Evolutionary conservation across 2,329 filamentous ascomycete genomes (phyloP).

Genomic region (Grosmannia penicillata): DNA sequence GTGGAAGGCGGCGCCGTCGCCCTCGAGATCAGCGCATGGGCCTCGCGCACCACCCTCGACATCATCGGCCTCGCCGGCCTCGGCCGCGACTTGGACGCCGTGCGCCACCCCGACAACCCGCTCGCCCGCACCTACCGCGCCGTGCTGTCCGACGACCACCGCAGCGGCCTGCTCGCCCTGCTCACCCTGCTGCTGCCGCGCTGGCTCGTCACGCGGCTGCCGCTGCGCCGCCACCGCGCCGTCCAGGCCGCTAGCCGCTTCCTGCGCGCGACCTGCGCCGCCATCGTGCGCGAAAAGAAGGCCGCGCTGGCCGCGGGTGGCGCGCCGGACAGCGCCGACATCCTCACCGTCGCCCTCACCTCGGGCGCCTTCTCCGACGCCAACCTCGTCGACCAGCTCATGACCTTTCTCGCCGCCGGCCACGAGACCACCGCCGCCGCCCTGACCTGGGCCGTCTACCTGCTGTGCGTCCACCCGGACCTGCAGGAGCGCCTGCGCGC

Average conservation of each 20-base stretch:
- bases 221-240: conserved; percentile 55
- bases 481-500: conserved; percentile 51
- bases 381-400: conserved; percentile 73
- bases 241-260: conserved; percentile 37
- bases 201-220: conserved; percentile 47
- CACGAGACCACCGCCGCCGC: conserved; percentile 68
- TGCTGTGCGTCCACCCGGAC: conserved; percentile 50
- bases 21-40: conserved; percentile 47
- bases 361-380: conserved; percentile 65
- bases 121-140: conserved; percentile 42
- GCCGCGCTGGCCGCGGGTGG: conserved; percentile 9
- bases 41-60: conserved; percentile 54
- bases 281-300: conserved; percentile 60
- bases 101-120: conserved; percentile 42
- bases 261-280: conserved; percentile 51
- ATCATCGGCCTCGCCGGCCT: conserved; percentile 62
- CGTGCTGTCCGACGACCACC: conserved; percentile 36
- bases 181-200: conserved; percentile 47
- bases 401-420: conserved; percentile 76
- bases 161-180: conserved; percentile 40
- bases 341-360: conserved; percentile 65
- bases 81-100: conserved; percentile 54
- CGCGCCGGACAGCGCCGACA: conserved; percentile 44
- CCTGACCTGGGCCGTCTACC: conserved; percentile 61
- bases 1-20: conserved; percentile 16